Percentiles rank a stretch among this genome's conserved stretches.
Evolutionary conservation across 2,329 filamentous ascomycete species (phyloP).

Genomic region (Hymenoscyphus repandus): DNA sequence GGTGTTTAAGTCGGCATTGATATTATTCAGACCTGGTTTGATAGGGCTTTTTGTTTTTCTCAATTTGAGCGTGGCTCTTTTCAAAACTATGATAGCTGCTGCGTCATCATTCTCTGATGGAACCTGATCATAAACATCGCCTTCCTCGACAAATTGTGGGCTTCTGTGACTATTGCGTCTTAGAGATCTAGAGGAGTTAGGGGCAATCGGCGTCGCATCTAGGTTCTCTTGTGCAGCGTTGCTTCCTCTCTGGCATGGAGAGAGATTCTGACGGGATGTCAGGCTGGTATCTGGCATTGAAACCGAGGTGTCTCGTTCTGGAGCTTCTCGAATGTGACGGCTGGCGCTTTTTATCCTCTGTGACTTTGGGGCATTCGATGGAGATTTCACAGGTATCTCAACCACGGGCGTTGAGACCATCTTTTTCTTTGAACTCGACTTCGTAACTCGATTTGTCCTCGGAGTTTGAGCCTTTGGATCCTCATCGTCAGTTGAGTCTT

Average conservation of each 20-base stretch:
- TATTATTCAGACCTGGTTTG: conserved; percentile 13
- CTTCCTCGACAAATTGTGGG: conserved; percentile 11
- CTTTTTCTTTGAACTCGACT: conserved; percentile 2
- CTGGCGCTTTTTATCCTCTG: conserved; percentile 21
- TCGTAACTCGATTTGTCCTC: conserved; percentile 3
- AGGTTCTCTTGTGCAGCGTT: not conserved
- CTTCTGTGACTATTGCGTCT: conserved; percentile 3
- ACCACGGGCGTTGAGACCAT: conserved; percentile 12
- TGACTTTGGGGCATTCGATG: conserved; percentile 6
- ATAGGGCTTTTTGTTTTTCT: conserved; percentile 16
- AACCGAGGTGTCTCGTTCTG: conserved; percentile 23
- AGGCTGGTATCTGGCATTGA: conserved; percentile 28
- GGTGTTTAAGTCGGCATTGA: conserved; percentile 19
- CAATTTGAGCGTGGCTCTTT: conserved; percentile 16
- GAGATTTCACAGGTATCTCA: conserved; percentile 9
- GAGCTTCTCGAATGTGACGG: conserved; percentile 23
- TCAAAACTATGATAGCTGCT: conserved; percentile 9
- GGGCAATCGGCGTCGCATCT: no score
- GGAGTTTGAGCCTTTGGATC: conserved; percentile 13
- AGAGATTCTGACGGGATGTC: conserved; percentile 8
- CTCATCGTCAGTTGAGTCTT: conserved; percentile 17
- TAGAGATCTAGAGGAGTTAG: not conserved
- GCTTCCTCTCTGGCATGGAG: not conserved
- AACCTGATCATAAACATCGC: conserved; percentile 26
- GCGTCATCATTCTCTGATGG: conserved; percentile 21